Conservation (phyloP, 2,329 filamentous ascomycete species). For the Verticillium longisporum region DNA sequence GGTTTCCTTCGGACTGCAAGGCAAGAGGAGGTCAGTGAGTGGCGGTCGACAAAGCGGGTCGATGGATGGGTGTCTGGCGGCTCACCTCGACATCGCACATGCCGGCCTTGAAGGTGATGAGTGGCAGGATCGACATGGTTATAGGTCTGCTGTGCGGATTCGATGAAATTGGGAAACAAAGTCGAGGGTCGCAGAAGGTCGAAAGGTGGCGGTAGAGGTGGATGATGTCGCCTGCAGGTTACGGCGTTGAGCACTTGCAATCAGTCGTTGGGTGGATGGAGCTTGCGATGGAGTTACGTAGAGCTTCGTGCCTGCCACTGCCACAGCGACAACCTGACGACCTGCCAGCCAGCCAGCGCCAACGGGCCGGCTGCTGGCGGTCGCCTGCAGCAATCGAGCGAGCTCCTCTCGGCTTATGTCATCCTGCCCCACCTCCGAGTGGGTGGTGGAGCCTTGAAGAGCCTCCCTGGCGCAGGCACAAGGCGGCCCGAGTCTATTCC, state of each 20-base stretch:
- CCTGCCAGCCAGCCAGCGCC: not conserved
- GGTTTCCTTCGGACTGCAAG: conserved; percentile 39
- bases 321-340: not conserved
- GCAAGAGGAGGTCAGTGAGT: conserved; percentile 14
- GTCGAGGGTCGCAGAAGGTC: not conserved
- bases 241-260: not conserved
- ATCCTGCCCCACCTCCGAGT: not conserved
- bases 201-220: not conserved
- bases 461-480: not conserved
- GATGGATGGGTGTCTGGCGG: not conserved
- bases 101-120: conserved; percentile 96
- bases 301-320: conserved; percentile 1
- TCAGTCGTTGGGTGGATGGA: not conserved
- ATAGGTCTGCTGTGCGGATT: conserved; percentile 12
- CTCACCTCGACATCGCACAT: conserved; percentile 75
- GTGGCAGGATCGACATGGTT: conserved; percentile 71
- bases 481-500: conserved; percentile 14
- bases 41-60: not conserved
- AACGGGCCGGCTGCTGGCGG: not conserved
- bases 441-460: not conserved
- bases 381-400: not conserved
- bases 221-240: conserved; percentile 4
- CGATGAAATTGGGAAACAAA: not conserved
- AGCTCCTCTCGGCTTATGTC: not conserved
- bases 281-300: conserved; percentile 3